phyloP scores from a whole-genome alignment of 768 basidiomycete genomes.

The Tulasnella sp. region DNA sequence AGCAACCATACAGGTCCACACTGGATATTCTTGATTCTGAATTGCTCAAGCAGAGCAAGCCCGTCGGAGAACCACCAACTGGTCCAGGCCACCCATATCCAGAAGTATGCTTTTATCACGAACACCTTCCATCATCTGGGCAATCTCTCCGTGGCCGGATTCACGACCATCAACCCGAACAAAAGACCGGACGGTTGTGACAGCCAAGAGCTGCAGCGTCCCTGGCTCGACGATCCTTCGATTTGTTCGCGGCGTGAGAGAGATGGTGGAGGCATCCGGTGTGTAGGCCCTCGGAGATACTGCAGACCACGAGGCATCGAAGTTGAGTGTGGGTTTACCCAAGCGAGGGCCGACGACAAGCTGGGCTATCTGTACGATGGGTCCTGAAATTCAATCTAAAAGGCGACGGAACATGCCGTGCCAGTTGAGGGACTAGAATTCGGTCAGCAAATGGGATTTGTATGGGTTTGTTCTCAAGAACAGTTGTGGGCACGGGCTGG shows the following conservation, averaged over 20 bases:
- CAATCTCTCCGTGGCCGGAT: not conserved
- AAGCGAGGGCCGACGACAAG: not conserved
- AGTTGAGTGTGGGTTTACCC: not conserved
- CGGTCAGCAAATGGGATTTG: conserved; percentile 3
- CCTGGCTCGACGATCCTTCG: not conserved
- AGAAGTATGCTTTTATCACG: not conserved
- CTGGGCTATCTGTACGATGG: not conserved
- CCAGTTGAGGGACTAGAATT: conserved; percentile 18
- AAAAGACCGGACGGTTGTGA: conserved; percentile 13
- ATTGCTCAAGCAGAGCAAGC: not conserved
- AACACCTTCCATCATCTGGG: not conserved
- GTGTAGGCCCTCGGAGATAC: not conserved
- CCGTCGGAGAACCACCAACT: conserved; percentile 13
- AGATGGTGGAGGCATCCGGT: not conserved
- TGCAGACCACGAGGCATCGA: not conserved
- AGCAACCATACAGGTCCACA: too few species aligned
- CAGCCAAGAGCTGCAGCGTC: conserved; percentile 4
- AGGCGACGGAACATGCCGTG: conserved; percentile 13
- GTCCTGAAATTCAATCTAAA: conserved; percentile 8
- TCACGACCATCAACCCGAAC: not conserved
- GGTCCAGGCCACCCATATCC: conserved; percentile 9
- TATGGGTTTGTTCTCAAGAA: not conserved
- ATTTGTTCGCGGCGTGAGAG: not conserved
- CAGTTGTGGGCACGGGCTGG: conserved; percentile 4
- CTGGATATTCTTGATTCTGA: too few species aligned